These are phyloP conservation scores for Geotrichum aggregatum DNA, from an alignment of 1,139 yeast genomes.

Conservation along the genomic window DNA sequence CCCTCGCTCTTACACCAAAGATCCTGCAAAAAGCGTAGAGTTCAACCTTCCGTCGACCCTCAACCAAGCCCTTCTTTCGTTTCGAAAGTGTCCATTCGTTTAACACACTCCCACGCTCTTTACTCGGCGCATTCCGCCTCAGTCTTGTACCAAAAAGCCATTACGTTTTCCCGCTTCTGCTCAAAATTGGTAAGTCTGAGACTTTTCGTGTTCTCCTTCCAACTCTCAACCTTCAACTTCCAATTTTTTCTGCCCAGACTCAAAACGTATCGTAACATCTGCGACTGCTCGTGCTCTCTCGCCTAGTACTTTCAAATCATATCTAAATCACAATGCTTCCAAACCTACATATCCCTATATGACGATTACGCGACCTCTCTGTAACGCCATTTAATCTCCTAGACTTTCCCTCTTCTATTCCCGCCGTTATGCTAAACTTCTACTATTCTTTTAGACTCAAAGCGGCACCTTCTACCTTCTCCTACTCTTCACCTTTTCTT, in stretches of 20 bases:
- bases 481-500: not conserved
- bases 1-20: not conserved
- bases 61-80: not conserved
- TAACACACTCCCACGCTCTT: constrained; percentile 2
- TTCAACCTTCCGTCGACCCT: not conserved
- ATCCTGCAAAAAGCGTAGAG: no score
- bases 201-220: not conserved
- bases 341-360: no score
- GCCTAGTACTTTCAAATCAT: no score
- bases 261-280: no score
- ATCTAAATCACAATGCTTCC: no score
- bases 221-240: no score
- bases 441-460: not conserved
- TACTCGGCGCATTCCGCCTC: not conserved
- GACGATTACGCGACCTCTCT: no score
- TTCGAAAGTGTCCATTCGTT: constrained; percentile 2
- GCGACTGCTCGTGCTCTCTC: no score
- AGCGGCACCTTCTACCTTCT: not conserved
- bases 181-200: constrained; percentile 3
- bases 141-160: not conserved
- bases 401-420: not conserved
- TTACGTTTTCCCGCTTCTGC: not conserved
- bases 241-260: no score
- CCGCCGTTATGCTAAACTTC: not conserved
- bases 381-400: no score